A percentile compares a stretch with the other conserved stretches of the same genome.
phyloP scores from a whole-genome alignment of 2,329 filamentous ascomycete genomes.

The Macrophomina pseudophaseolina region DNA sequence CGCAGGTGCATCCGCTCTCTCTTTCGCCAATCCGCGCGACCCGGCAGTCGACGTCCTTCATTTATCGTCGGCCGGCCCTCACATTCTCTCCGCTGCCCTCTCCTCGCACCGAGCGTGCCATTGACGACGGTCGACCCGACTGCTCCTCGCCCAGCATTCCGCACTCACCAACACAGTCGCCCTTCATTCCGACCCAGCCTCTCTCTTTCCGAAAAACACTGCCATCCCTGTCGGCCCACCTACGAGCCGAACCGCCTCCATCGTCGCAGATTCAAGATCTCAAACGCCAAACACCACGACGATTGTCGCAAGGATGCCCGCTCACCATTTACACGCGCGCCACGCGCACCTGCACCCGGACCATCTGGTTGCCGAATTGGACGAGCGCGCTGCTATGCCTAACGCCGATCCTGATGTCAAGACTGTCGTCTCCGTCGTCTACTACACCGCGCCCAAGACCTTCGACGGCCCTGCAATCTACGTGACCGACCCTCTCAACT shows the following conservation, averaged over 20 bases:
- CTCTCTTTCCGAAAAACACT: conserved; percentile 1
- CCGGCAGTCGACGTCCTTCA: conserved; percentile 32
- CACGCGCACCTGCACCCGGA: conserved; percentile 8
- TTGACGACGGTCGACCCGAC: not conserved
- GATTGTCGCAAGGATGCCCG: conserved; percentile 22
- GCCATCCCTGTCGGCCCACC: conserved; percentile 16
- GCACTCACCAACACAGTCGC: not conserved
- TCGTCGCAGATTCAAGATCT: conserved; percentile 15
- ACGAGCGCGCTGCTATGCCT: conserved; percentile 26
- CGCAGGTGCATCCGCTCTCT: conserved; percentile 20
- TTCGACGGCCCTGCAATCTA: conserved; percentile 52
- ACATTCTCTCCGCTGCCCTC: conserved; percentile 15
- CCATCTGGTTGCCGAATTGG: not conserved
- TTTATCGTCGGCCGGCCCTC: conserved; percentile 30
- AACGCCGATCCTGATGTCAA: conserved; percentile 30
- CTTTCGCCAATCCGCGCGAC: conserved; percentile 22
- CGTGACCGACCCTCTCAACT: conserved; percentile 32
- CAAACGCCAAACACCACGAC: not conserved
- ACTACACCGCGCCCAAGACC: conserved; percentile 58
- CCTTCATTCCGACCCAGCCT: conserved; percentile 20
- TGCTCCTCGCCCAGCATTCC: conserved; percentile 12
- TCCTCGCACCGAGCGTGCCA: not conserved
- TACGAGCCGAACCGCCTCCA: conserved; percentile 4
- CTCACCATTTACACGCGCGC: conserved; percentile 22
- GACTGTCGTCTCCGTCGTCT: conserved; percentile 53